Conservation (phyloP, 1,139 yeast species). For the Hanseniaspora gamundiae region DNA sequence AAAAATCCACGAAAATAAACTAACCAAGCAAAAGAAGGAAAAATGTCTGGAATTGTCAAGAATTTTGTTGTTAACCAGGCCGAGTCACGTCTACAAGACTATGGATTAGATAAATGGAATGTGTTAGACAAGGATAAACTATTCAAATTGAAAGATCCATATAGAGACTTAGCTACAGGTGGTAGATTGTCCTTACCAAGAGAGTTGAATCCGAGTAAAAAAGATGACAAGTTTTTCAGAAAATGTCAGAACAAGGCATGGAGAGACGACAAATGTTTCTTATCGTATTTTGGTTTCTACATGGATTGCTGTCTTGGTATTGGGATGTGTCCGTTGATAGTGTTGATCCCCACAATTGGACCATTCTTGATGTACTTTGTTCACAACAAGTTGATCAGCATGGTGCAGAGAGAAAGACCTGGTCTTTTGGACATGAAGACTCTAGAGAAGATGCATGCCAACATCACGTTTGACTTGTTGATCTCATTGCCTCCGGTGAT, state of each 20-base stretch:
- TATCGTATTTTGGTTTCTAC: conserved; percentile 47
- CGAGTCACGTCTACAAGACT: conserved; percentile 5
- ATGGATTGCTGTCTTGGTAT: conserved; percentile 45
- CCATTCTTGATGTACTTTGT: conserved; percentile 69
- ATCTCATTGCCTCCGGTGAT: conserved; percentile 69
- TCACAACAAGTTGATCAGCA: conserved; percentile 51
- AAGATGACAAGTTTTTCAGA: conserved; percentile 61
- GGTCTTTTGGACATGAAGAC: conserved; percentile 40
- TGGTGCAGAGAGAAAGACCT: conserved; percentile 43
- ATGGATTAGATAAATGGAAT: conserved; percentile 15
- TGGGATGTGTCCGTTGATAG: conserved; percentile 62
- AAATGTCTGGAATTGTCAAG: conserved; percentile 3
- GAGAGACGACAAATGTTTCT: conserved; percentile 64
- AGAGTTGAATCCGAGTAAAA: conserved; percentile 38
- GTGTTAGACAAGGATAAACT: conserved; percentile 21
- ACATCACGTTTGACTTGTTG: conserved; percentile 58
- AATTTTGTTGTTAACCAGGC: conserved; percentile 2
- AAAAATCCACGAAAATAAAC: not conserved
- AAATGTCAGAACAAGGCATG: conserved; percentile 66
- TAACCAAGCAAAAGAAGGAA: not conserved
- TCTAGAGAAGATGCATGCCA: conserved; percentile 58
- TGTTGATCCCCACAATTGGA: conserved; percentile 67
- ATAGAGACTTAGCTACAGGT: conserved; percentile 38
- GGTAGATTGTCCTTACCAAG: conserved; percentile 43
- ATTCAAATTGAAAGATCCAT: conserved; percentile 44